Conservation (phyloP, 1,139 yeast species). For the Yamadazyma friedrichii region DNA sequence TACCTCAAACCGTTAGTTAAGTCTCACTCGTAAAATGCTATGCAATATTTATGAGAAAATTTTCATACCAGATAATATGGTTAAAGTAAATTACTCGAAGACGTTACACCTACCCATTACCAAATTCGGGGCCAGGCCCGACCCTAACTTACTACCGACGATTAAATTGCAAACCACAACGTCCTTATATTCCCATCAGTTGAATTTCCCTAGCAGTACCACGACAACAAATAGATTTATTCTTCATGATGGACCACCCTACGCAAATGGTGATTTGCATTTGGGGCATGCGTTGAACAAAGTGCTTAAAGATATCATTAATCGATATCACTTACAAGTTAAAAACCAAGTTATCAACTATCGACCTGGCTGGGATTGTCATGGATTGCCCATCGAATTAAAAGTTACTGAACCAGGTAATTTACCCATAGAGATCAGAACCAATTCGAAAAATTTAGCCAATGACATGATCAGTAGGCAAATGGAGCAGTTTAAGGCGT, state of each 20-base stretch:
- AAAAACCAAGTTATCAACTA: conserved; percentile 64
- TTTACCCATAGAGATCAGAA: conserved; percentile 55
- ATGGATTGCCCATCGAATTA: conserved; percentile 93
- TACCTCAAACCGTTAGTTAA: not conserved
- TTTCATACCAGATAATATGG: not conserved
- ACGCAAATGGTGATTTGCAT: conserved; percentile 93
- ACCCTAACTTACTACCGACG: not conserved
- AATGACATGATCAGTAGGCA: conserved; percentile 61
- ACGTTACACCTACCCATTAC: conserved; percentile 44
- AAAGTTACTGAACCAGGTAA: conserved; percentile 60
- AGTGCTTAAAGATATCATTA: conserved; percentile 80
- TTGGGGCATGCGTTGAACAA: conserved; percentile 94
- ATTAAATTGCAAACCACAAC: conserved; percentile 1
- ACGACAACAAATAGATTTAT: conserved; percentile 52
- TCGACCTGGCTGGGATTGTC: conserved; percentile 98
- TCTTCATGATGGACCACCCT: conserved; percentile 97
- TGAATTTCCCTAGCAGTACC: not conserved
- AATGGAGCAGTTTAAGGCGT: conserved; percentile 57
- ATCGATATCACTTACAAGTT: conserved; percentile 62
- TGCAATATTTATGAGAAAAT: not conserved
- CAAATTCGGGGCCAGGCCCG: conserved; percentile 22
- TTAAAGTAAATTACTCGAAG: conserved; percentile 22
- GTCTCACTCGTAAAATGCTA: not conserved
- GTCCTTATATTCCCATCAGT: not conserved
- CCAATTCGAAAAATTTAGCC: conserved; percentile 70